phyloP scores from a whole-genome alignment of 768 basidiomycete genomes.

The Tylopilus sp. region DNA sequence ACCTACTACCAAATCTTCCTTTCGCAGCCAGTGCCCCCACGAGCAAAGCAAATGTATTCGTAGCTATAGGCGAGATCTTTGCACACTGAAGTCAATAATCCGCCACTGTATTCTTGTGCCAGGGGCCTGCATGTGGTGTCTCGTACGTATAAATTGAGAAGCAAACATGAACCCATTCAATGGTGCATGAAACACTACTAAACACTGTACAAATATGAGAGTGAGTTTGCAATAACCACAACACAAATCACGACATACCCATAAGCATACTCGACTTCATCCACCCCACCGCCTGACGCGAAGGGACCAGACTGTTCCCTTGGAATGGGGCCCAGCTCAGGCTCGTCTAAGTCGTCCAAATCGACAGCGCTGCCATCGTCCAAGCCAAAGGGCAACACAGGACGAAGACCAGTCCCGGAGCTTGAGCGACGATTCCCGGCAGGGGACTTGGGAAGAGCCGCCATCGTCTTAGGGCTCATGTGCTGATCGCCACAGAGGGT shows the following conservation, averaged over 20 bases:
- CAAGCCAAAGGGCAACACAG: slow-evolving; percentile 73
- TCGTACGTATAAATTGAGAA: no score
- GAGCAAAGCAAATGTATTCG: no score
- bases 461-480: slow-evolving; percentile 95
- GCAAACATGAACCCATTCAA: background rate
- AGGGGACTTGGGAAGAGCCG: slow-evolving; percentile 88
- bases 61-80: no score
- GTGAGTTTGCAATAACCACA: slow-evolving; percentile 9
- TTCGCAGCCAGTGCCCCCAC: no score
- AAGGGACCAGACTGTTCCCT: slow-evolving; percentile 73
- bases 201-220: slow-evolving; percentile 18
- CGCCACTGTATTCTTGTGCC: background rate
- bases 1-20: no score
- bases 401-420: slow-evolving; percentile 79
- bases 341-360: slow-evolving; percentile 66
- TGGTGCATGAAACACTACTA: slow-evolving; percentile 7
- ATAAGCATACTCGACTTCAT: slow-evolving; percentile 88
- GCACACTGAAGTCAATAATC: background rate
- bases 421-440: slow-evolving; percentile 78
- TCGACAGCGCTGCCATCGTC: slow-evolving; percentile 75
- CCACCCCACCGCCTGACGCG: slow-evolving; percentile 76
- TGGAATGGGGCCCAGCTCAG: slow-evolving; percentile 72
- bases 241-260: slow-evolving; percentile 48
- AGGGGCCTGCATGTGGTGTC: no score
- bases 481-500: slow-evolving; percentile 48